Evolutionary conservation across 2,329 filamentous ascomycete genomes (phyloP).

Genomic region (Fusarium oxysporum): DNA sequence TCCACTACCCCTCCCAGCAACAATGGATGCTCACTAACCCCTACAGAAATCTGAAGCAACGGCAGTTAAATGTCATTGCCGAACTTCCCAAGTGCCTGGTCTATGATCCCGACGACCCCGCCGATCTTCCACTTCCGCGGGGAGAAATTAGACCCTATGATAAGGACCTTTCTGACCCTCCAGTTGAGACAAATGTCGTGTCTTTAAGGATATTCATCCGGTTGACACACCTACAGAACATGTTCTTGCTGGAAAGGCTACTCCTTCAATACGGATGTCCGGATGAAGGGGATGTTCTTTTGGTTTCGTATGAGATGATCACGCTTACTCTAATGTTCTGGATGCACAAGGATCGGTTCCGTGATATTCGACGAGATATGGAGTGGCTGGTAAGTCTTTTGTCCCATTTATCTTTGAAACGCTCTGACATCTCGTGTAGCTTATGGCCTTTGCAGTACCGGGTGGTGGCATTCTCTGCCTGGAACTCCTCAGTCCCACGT

Average conservation of each 20-base stretch:
- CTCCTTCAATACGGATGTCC: background rate
- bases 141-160: rapidly evolving
- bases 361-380: background rate
- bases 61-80: background rate
- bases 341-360: constrained; percentile 17
- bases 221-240: constrained; percentile 11
- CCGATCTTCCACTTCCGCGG: background rate
- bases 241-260: constrained; percentile 11
- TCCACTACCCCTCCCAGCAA: rapidly evolving
- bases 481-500: constrained; percentile 1
- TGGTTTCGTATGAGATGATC: constrained; percentile 19
- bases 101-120: background rate
- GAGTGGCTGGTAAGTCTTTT: background rate
- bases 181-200: background rate
- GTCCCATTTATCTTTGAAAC: rapidly evolving
- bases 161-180: constrained; percentile 1
- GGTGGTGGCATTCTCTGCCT: constrained; percentile 1
- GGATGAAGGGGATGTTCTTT: background rate
- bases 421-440: rapidly evolving
- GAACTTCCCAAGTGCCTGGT: background rate
- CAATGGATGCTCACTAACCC: rapidly evolving
- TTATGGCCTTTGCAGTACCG: constrained; percentile 4
- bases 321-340: background rate
- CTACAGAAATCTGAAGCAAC: background rate
- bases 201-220: background rate